These are phyloP conservation scores for Cercospora canescens DNA, from an alignment of 2,329 filamentous ascomycete species.

Conservation along the genomic window DNA sequence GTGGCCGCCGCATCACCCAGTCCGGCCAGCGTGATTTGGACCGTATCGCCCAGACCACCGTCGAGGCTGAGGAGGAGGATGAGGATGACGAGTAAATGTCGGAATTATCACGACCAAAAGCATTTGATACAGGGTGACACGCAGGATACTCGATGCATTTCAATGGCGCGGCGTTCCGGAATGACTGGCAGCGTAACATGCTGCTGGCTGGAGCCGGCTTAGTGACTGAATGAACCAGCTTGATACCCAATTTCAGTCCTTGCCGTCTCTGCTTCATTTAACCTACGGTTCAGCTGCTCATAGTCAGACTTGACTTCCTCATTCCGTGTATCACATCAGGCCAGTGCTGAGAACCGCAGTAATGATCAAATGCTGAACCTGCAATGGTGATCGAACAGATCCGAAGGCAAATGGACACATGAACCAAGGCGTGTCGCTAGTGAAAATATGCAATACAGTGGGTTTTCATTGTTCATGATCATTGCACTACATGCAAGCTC, in stretches of 20 bases:
- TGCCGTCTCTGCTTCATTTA: not conserved
- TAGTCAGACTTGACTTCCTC: not conserved
- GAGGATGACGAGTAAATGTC: slow-evolving; percentile 38
- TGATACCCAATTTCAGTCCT: slow-evolving; percentile 25
- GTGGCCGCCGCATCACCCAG: slow-evolving; percentile 97
- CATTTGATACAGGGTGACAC: slow-evolving; percentile 10
- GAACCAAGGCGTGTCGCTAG: too few relatives aligned
- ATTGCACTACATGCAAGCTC: too few relatives aligned
- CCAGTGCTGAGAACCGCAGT: too few relatives aligned
- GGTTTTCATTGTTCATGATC: too few relatives aligned
- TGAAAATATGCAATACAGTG: too few relatives aligned
- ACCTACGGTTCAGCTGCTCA: not conserved
- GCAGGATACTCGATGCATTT: slow-evolving; percentile 18
- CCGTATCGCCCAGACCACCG: slow-evolving; percentile 58
- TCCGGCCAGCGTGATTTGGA: slow-evolving; percentile 98
- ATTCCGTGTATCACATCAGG: too few relatives aligned
- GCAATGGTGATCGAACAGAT: too few relatives aligned
- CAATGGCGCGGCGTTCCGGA: slow-evolving; percentile 23
- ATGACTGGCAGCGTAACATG: slow-evolving; percentile 10
- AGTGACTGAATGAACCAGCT: slow-evolving; percentile 25
- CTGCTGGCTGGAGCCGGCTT: slow-evolving; percentile 19
- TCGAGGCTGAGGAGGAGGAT: slow-evolving; percentile 54
- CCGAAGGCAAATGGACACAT: too few relatives aligned
- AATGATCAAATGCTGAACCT: too few relatives aligned
- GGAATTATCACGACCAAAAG: slow-evolving; percentile 7